Evolutionary conservation across 2,329 filamentous ascomycete genomes (phyloP).

Genomic region (Beauveria brongniartii): DNA sequence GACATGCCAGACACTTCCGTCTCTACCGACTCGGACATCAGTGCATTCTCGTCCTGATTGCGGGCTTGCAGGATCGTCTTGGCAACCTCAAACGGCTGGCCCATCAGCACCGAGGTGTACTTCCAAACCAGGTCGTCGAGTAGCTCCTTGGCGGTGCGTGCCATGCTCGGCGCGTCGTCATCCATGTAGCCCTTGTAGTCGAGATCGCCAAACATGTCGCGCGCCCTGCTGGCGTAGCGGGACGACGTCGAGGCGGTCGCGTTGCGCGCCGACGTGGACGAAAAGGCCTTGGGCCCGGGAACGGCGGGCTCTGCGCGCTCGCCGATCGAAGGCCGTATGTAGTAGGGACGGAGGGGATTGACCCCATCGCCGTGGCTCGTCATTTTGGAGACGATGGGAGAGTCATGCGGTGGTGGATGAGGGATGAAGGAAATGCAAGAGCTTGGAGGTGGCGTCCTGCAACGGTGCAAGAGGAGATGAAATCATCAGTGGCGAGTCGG

Average conservation of each 20-base stretch:
- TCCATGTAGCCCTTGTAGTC: constrained; percentile 85
- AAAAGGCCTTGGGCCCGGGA: constrained; percentile 35
- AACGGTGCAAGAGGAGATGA: neutral
- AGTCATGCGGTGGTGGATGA: constrained; percentile 19
- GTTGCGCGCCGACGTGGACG: constrained; percentile 33
- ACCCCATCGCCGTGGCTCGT: constrained; percentile 37
- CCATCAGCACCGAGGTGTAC: constrained; percentile 80
- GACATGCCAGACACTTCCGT: constrained; percentile 21
- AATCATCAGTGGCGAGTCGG: constrained; percentile 5
- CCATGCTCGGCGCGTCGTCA: constrained; percentile 65
- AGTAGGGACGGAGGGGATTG: constrained; percentile 64
- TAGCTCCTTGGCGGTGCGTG: constrained; percentile 67
- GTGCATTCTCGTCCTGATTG: constrained; percentile 42
- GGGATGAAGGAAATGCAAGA: neutral
- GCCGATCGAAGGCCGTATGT: constrained; percentile 53
- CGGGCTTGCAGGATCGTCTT: constrained; percentile 85
- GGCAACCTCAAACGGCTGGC: constrained; percentile 94
- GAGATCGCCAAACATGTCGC: constrained; percentile 80
- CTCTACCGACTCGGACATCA: constrained; percentile 16
- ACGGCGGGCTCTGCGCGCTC: constrained; percentile 32
- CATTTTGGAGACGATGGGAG: constrained; percentile 27
- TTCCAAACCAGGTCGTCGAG: constrained; percentile 85
- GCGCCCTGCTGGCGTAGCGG: constrained; percentile 55
- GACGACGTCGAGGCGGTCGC: constrained; percentile 29
- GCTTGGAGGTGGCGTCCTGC: neutral